Base-by-base conservation (phyloP, 192 early-diverging fungal species). In the Podila epicladia region DNA sequence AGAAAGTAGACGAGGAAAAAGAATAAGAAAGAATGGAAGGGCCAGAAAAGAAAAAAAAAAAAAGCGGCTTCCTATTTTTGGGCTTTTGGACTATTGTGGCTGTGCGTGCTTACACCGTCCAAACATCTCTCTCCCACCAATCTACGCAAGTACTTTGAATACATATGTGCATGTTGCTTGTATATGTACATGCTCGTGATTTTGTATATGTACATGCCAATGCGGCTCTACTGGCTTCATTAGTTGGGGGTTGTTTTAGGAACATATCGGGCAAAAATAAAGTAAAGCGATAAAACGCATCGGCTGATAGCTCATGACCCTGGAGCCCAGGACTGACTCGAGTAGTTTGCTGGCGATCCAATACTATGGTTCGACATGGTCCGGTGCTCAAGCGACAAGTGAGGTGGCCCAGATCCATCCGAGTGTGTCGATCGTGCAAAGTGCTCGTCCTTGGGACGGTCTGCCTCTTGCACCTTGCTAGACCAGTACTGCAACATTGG, bases 311-410 rank as follows among this genome's bases (percentile, higher is more conserved):
- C 37, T 59, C 51, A 68, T 31, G 71, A 61, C 0, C 77, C 71
- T 26, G 68, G 77, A 59, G 66, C 66, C 77, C 77, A 80, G 2
- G 55, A 53, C 9, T 80, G 77, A 31, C 77, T 72, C n/a, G 71
- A 69, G 24, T 69, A 68, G 15, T 65, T 31, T 1, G 67, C 62
- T 13, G 76, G 76, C 22, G 75, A 78, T 28, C 38, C 65, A 1
- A 72, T 62, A 22, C 55, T 58, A 0, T 67, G 64, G 31, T 17
- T 66, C n/a, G 75, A 75, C 8, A 65, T 20, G n/a, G 74, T 59
- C 29, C 67, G 51, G 41, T 69, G 67, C 12, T 75, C 67, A 9
- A 60, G 63, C 20, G 45, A 37, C 38, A 75, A 33, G 19, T 45
- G 63, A 8, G 55, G 33, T 0, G 60, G 26, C 9, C 48, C 62